Percentiles rank a stretch among this genome's conserved stretches.
phyloP scores from a whole-genome alignment of 805 yeast species.

The Myxozyma geophila region DNA sequence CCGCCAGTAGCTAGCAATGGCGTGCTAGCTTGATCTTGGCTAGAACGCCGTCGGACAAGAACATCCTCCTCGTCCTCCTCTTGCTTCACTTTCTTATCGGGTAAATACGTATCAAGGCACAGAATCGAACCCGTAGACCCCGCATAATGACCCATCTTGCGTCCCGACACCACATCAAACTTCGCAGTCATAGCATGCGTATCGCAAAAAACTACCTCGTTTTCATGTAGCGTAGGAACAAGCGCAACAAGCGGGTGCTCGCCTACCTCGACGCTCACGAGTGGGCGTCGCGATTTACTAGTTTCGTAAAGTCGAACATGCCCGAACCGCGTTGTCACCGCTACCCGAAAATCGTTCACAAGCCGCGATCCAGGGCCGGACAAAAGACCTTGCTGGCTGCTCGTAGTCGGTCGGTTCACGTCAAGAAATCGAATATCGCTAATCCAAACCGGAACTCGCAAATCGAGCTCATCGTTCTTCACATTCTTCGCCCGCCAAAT shows the following conservation, averaged over 20 bases:
- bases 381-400: too few species aligned
- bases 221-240: constrained; percentile 44
- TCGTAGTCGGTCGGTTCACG: constrained; percentile 36
- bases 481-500: constrained; percentile 81
- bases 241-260: constrained; percentile 58
- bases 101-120: constrained; percentile 18
- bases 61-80: constrained; percentile 13
- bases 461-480: constrained; percentile 73
- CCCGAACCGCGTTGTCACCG: constrained; percentile 75
- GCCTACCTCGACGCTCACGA: constrained; percentile 57
- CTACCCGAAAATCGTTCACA: constrained; percentile 52
- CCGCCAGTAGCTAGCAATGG: constrained; percentile 73
- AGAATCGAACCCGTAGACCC: constrained; percentile 71
- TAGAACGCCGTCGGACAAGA: background rate
- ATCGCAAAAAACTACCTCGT: constrained; percentile 70
- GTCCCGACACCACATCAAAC: constrained; percentile 57
- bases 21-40: background rate
- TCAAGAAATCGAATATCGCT: constrained; percentile 58
- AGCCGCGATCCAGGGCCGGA: background rate
- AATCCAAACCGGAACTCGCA: constrained; percentile 84
- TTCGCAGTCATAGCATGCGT: constrained; percentile 67
- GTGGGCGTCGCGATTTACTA: constrained; percentile 68
- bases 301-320: constrained; percentile 70
- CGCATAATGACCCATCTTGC: constrained; percentile 63
- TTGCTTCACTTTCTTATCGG: background rate